Base-by-base conservation (phyloP, 1,284 basidiomycete genomes). In the Cryptococcus deneoformans region DNA sequence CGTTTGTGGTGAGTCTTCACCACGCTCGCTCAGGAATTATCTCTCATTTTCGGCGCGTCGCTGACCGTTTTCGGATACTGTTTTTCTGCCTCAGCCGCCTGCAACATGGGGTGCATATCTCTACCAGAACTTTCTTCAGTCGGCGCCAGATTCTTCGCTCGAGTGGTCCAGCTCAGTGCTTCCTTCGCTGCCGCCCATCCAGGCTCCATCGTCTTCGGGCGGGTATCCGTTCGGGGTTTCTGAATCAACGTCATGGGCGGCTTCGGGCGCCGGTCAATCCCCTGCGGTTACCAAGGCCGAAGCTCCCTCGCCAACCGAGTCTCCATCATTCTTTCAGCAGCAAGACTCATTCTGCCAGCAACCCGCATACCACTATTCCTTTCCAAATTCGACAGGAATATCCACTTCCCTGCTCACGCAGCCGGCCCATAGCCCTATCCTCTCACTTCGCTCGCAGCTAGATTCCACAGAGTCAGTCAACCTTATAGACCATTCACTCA, bases 121-220 rank as follows among this genome's bases (percentile, higher is more conserved):
- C 16, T 76, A 75, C 60, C 67, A 69, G 46, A 75, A 75, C 64
- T 68, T 68, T 52, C 52, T 73, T 29, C 60, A 72, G 1, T 66
- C 70, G 3, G 70, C 65, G 43, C 68, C 69, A 10, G 58, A 59
- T n/a, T 53, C 65, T 45, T 63, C 62, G 53, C 43, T 67, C 16
- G 64, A 65, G 50, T 63, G 61, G 61, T 43, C 57, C 29, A 63
- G 57, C 58, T 54, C 64, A 39, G 38, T 36, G 44, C 12, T 46
- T 12, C 14, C 47, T 10, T 38, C 40, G 45, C 24, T 34, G n/a
- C 42, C 42, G 42, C 53, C 48, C 11, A 29, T 5, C 16, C 43
- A 24, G 29, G 40, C 48, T 38, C 50, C 55, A 16, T 29, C 29
- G 5, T 29, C 29, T 29, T 29, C 29, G 3, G 42, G 37, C 37